Evolutionary conservation across 371 early-diverging fungal species (phyloP), one percentile per base, ranked within the genome.

Genomic region (Mortierella sp.): DNA sequence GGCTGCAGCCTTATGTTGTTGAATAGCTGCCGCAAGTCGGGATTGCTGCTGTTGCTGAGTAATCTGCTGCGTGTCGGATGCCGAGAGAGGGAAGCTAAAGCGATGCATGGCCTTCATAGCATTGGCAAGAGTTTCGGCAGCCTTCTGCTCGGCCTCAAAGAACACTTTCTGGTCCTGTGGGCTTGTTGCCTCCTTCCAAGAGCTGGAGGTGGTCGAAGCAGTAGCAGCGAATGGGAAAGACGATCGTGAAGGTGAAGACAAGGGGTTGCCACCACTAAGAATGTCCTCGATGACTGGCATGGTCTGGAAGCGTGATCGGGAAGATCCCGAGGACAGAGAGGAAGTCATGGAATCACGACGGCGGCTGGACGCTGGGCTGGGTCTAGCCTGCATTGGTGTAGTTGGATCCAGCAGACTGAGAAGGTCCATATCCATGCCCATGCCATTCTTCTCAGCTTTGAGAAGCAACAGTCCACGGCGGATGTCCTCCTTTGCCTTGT

Each of bases 401-500:
- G 82, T 70, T 4, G 83, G 76, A 41, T 84, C 85, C n/a, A 88
- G 73, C 8, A 86, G 46, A 53, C 68, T 75, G 70, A 75, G 56
- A 24, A 60, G 39, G 31, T 62, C 71, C 56, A 71, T 69, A 53
- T 71, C 79, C 68, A 68, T 68, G 8, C 75, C 75, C 68, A 61
- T 60, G 19, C 70, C 71, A 47, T 61, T 70, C 64, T 60, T 79
- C 65, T 65, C 75, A 31, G 72, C 79, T 49, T 81, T 79, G 49
- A 81, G 67, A 17, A 80, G 37, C 30, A 80, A 47, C 28, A 73
- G 42, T 42, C 79, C 86, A 30, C 84, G 84, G 47, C 82, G 84
- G 14, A 88, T 87, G 56, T 88, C 88, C 26, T 83, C 88, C 46
- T 85, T 83, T 31, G 87, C 88, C 67, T 87, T 87, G 57, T 89